A percentile compares a stretch with the other conserved stretches of the same genome.
Evolutionary conservation across 805 yeast species (phyloP).

Genomic region (Saccharomycopsis synnaedendra): DNA sequence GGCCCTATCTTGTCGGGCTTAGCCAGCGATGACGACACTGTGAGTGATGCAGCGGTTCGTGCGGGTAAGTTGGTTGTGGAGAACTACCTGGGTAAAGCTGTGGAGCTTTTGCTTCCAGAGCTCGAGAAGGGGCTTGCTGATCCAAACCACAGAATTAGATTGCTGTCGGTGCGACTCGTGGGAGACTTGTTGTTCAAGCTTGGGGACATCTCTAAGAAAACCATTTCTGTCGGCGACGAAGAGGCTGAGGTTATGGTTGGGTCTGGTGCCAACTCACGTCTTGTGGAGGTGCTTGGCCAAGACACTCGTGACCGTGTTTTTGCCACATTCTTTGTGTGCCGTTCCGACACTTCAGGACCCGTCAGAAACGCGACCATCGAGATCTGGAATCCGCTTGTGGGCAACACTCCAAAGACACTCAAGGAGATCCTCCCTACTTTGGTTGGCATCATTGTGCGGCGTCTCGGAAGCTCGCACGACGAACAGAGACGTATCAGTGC

Average conservation of each 20-base stretch:
- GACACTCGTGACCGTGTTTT: slow-evolving; percentile 83
- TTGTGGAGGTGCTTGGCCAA: slow-evolving; percentile 71
- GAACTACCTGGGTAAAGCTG: slow-evolving; percentile 86
- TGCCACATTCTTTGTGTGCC: slow-evolving; percentile 82
- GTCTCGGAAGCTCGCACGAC: slow-evolving; percentile 74
- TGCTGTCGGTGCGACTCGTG: slow-evolving; percentile 87
- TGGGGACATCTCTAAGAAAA: slow-evolving; percentile 77
- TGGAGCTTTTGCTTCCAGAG: slow-evolving; percentile 88
- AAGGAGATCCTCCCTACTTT: slow-evolving; percentile 84
- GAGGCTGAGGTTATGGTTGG: slow-evolving; percentile 17
- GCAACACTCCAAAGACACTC: slow-evolving; percentile 90
- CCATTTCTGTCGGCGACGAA: slow-evolving; percentile 38
- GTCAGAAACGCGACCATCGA: slow-evolving; percentile 88
- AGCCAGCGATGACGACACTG: slow-evolving; percentile 80
- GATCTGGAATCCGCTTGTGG: slow-evolving; percentile 93
- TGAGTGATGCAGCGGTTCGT: slow-evolving; percentile 81
- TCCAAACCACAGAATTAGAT: slow-evolving; percentile 72
- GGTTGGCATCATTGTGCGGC: slow-evolving; percentile 66
- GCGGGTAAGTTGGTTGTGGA: slow-evolving; percentile 88
- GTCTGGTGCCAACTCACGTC: slow-evolving; percentile 27
- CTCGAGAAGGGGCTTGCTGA: slow-evolving; percentile 83
- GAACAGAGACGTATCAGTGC: slow-evolving; percentile 83
- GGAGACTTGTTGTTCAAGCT: slow-evolving; percentile 93
- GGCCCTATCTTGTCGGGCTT: slow-evolving; percentile 89
- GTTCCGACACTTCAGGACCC: slow-evolving; percentile 79